A percentile compares a stretch with the other conserved stretches of the same genome.
Conservation (phyloP, 2,329 filamentous ascomycete genomes). For the Aspergillus sp. region DNA sequence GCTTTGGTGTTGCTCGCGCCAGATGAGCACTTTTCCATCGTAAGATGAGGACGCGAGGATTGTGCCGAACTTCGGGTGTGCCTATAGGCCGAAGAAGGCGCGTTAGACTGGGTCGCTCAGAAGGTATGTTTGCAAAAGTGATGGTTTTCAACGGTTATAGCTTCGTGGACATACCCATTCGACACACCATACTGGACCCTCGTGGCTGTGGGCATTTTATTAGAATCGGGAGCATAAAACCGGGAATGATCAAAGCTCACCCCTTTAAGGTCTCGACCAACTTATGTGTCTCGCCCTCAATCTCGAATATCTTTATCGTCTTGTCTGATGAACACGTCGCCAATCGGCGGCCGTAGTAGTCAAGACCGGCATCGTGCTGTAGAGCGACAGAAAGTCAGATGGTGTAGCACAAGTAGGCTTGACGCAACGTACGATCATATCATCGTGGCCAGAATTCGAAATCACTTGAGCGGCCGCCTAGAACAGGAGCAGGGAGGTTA, state of each 20-base stretch:
- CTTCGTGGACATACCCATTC: slow-evolving; percentile 68
- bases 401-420: background rate
- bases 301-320: slow-evolving; percentile 99
- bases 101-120: background rate
- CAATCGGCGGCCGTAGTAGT: slow-evolving; percentile 95
- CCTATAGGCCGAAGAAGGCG: slow-evolving; percentile 46
- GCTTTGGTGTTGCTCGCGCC: slow-evolving; percentile 75
- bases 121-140: background rate
- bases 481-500: slow-evolving; percentile 16
- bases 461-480: slow-evolving; percentile 72
- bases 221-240: slow-evolving; percentile 12
- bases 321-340: slow-evolving; percentile 98
- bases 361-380: slow-evolving; percentile 94
- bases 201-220: slow-evolving; percentile 66
- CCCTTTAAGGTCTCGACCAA: slow-evolving; percentile 93
- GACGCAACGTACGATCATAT: slow-evolving; percentile 86
- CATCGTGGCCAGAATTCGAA: slow-evolving; percentile 89
- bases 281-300: slow-evolving; percentile 89
- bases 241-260: slow-evolving; percentile 53
- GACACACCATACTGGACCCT: slow-evolving; percentile 97
- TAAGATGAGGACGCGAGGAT: slow-evolving; percentile 95
- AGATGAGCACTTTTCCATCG: slow-evolving; percentile 98
- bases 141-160: background rate
- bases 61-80: slow-evolving; percentile 97
- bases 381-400: slow-evolving; percentile 10